Conservation (phyloP, 805 yeast species). For the Yarrowia sp. region DNA sequence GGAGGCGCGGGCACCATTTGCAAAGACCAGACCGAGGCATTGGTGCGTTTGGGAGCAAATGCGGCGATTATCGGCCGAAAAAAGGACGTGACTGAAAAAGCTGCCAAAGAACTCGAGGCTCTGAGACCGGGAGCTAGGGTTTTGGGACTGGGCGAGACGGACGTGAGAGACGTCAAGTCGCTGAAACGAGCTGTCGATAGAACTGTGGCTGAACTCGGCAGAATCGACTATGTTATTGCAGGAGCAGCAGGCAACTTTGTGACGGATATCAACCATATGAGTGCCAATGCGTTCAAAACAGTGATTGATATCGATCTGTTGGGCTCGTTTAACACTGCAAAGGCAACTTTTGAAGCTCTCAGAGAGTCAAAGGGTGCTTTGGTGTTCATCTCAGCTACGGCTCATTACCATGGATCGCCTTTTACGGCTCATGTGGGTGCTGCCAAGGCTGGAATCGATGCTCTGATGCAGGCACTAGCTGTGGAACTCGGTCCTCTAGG, state of each 20-base stretch:
- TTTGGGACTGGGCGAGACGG: constrained; percentile 67
- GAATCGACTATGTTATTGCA: constrained; percentile 82
- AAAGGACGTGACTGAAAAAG: constrained; percentile 57
- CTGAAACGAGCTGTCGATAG: constrained; percentile 59
- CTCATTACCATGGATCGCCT: constrained; percentile 86
- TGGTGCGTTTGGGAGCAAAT: constrained; percentile 79
- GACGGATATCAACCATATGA: constrained; percentile 70
- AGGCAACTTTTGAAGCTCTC: constrained; percentile 71
- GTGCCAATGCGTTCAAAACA: constrained; percentile 83
- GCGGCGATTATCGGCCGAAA: constrained; percentile 85
- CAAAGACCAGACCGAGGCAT: constrained; percentile 80
- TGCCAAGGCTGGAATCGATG: constrained; percentile 94
- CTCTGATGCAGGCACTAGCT: constrained; percentile 76
- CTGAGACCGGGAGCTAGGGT: constrained; percentile 64
- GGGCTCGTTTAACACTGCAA: constrained; percentile 86
- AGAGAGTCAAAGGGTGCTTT: constrained; percentile 64
- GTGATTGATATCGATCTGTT: constrained; percentile 83
- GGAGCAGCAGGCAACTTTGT: constrained; percentile 97
- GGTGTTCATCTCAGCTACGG: constrained; percentile 80
- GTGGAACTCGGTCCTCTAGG: constrained; percentile 92
- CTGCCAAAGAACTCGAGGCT: constrained; percentile 60
- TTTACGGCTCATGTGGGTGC: constrained; percentile 89
- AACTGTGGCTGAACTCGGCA: constrained; percentile 68
- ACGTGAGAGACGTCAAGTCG: constrained; percentile 69
- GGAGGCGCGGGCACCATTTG: constrained; percentile 97